Base-by-base conservation (phyloP, 352 stramenopile genomes). In the Phytopythium kandeliae region DNA sequence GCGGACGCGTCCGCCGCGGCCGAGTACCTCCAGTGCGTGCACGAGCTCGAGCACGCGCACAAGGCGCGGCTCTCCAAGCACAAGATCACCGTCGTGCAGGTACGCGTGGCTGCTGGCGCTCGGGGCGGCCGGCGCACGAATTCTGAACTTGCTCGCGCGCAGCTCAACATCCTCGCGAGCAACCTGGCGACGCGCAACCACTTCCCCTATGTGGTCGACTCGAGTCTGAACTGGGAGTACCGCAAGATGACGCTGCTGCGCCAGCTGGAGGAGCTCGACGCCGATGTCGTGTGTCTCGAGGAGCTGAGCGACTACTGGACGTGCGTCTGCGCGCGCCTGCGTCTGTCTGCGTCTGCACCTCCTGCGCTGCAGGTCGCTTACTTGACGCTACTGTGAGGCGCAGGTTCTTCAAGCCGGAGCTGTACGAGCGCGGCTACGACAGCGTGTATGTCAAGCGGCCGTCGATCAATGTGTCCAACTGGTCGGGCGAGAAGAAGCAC, bases 241-340 rank as follows among this genome's bases (percentile, higher is more conserved):
- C 79, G 84, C 45, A 91, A 89, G 58, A 72, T 85, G 67, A 74
- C 67, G 51, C 57, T 95, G 56, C 55, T 95, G 54, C 60, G 71
- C 43, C 81, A 95, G 48, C 50, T 95, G 22, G 72, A 88, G 2
- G 74, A 71, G 47, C 65, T 92, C 31, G 79, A 91, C 49, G 84
- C 84, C 30, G 82, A 92, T 37, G 73, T 95, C 42, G 58, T 95
- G 37, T 95, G 84, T 52, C 73, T 95, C 7, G 84, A 92, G 62
- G 84, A 95, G 25, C 63, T 90, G 24, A 92, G 80, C 62, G 84
- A 95, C 71, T 95, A 95, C 58, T 92, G 82, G 81, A 92, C 81
- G 73, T 92, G 69, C 34, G 80, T 78, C 13, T 22, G 25, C 31
- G 2, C 31, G 11, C 2, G 7, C 7, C 31, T 11, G 11, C 31